Base-by-base conservation (phyloP, 495 filamentous ascomycete species). In the Annulohypoxylon bovei region DNA sequence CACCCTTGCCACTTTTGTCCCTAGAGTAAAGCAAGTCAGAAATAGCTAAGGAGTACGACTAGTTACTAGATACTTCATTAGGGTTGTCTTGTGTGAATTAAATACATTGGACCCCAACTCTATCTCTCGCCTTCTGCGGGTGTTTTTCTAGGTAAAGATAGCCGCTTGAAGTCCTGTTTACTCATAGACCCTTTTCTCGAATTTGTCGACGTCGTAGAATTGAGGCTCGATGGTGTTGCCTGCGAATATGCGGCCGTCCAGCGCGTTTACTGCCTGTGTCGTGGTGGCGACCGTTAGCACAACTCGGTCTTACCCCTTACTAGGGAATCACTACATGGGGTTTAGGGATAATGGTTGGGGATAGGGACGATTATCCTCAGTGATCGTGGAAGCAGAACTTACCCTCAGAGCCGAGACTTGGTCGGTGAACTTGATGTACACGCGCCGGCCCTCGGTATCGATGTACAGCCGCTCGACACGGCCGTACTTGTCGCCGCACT, bases 391-490 rank as follows among this genome's bases (percentile, higher is more conserved):
- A 42, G 18, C n/a, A 39, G 16, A 50, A 85, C 89, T 79, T 82
- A 95, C 93, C 81, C 92, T 85, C 62, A 97, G 74, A 42, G 93
- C 95, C 42, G 89, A 93, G 52, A 97, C 78, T 72, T 87, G 86
- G 66, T 88, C 90, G 0, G 90, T 92, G 75, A 98, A 99, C 79
- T 95, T 91, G 71, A 99, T 91, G 80, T 95, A 99, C 14, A 98
- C 95, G 18, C 85, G 80, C 11, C 81, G 77, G 2, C 79, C 83
- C 12, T 79, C 80, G 32, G 80, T 78, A 67, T 92, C 83, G 39
- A 98, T 90, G 70, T 88, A 90, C 16, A 99, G 86, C 68, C 93
- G 81, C 81, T 97, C 93, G 1, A 99, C 93, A 22, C 86, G 84
- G 8, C 95, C 95, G 77, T 97, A 99, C 86, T 94, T 92, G 50